A percentile compares a stretch with the other conserved stretches of the same genome.
phyloP scores from a whole-genome alignment of 73 alveolate genomes.

The Tetrahymena borealis region DNA sequence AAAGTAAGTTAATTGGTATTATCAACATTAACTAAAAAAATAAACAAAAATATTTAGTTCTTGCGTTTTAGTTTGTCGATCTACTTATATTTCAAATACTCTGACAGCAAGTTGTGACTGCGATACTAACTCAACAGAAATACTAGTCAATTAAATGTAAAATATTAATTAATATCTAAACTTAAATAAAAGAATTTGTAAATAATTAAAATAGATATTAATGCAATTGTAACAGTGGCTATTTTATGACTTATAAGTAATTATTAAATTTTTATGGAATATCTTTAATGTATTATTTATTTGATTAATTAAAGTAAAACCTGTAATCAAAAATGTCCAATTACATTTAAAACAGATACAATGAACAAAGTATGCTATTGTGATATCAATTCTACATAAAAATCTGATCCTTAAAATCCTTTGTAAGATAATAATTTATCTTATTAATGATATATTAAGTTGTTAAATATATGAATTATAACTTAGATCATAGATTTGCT shows the following conservation, averaged over 20 bases:
- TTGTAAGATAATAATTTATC: background rate
- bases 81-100: background rate
- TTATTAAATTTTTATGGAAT: no score
- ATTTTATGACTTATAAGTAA: background rate
- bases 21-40: background rate
- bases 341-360: background rate
- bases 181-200: no score
- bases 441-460: background rate
- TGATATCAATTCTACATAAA: background rate
- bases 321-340: background rate
- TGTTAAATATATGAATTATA: background rate
- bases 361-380: background rate
- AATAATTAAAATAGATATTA: background rate
- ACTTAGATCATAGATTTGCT: background rate
- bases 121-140: background rate
- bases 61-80: background rate
- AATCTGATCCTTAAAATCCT: background rate
- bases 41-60: background rate
- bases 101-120: background rate
- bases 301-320: background rate
- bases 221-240: background rate
- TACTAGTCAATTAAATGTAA: background rate
- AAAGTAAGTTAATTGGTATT: background rate
- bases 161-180: no score
- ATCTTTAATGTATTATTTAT: no score